phyloP scores from a whole-genome alignment of 2,329 filamentous ascomycete genomes.

The Amauroascus verrucosus region DNA sequence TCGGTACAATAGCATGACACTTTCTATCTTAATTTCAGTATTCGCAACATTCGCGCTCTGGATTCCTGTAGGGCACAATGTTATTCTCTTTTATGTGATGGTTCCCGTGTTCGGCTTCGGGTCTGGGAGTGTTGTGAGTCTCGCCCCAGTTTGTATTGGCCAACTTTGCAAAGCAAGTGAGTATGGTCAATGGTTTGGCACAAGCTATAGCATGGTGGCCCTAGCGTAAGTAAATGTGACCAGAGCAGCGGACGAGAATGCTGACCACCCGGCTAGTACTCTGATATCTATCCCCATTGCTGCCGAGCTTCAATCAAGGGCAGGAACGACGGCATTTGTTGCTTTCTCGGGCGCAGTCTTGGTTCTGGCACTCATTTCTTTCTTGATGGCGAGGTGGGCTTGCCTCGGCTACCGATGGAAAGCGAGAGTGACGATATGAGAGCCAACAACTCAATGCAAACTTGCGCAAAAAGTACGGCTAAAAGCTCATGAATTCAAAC shows the following conservation, averaged over 20 bases:
- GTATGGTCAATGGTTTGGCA: conserved; percentile 22
- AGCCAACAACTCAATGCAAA: background rate
- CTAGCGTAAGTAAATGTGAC: background rate
- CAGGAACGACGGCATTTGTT: conserved; percentile 1
- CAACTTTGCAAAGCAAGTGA: conserved; percentile 25
- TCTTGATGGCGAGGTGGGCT: background rate
- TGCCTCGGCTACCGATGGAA: background rate
- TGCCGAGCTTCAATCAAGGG: background rate
- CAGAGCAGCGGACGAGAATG: background rate
- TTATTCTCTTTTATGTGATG: conserved; percentile 20
- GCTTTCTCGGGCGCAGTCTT: background rate
- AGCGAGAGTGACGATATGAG: background rate
- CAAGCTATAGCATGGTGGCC: conserved; percentile 20
- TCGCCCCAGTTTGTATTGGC: conserved; percentile 26
- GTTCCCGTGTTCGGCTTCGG: conserved; percentile 16
- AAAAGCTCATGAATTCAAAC: background rate
- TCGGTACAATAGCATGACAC: conserved; percentile 44
- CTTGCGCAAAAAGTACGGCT: background rate
- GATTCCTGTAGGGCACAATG: conserved; percentile 32
- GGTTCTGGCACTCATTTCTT: background rate
- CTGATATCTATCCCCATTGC: background rate
- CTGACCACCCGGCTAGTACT: background rate
- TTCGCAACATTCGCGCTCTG: conserved; percentile 46
- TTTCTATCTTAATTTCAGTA: conserved; percentile 38
- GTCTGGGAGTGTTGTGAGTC: conserved; percentile 24